Percentiles rank a stretch among this genome's conserved stretches.
Conservation (phyloP, 805 yeast genomes). For the Saccharomycodes ludwigii region DNA sequence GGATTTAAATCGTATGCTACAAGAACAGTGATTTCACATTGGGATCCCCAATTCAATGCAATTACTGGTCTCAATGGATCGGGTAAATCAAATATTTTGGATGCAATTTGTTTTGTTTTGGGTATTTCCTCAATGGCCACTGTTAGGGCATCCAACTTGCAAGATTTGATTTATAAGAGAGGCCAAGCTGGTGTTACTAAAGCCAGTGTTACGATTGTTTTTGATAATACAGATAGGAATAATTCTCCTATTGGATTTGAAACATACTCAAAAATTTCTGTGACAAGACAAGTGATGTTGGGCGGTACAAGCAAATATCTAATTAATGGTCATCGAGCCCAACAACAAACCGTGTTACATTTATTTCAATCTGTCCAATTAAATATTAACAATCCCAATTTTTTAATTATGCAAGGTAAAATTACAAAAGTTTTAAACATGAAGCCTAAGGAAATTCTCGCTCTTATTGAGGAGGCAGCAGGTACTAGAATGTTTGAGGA, state of each 20-base stretch:
- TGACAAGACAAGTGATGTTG: slow-evolving; percentile 79
- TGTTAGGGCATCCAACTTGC: slow-evolving; percentile 84
- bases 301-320: slow-evolving; percentile 90
- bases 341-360: slow-evolving; percentile 82
- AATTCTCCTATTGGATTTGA: slow-evolving; percentile 85
- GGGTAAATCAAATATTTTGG: slow-evolving; percentile 91
- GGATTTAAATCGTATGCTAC: slow-evolving; percentile 97
- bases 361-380: slow-evolving; percentile 90
- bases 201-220: slow-evolving; percentile 92
- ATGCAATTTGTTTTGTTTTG: slow-evolving; percentile 95
- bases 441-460: slow-evolving; percentile 83
- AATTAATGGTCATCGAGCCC: slow-evolving; percentile 93
- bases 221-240: slow-evolving; percentile 67
- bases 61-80: slow-evolving; percentile 97
- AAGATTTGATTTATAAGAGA: slow-evolving; percentile 88
- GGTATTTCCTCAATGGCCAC: slow-evolving; percentile 94
- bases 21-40: slow-evolving; percentile 84
- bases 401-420: slow-evolving; percentile 96
- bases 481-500: slow-evolving; percentile 95
- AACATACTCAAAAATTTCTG: slow-evolving; percentile 63
- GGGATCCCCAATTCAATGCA: slow-evolving; percentile 97
- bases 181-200: slow-evolving; percentile 98
- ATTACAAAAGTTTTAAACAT: slow-evolving; percentile 94
- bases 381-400: slow-evolving; percentile 93
- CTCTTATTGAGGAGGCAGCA: slow-evolving; percentile 94